Conservation (phyloP, 2,329 filamentous ascomycete species). For the Aspergillus brasiliensis region DNA sequence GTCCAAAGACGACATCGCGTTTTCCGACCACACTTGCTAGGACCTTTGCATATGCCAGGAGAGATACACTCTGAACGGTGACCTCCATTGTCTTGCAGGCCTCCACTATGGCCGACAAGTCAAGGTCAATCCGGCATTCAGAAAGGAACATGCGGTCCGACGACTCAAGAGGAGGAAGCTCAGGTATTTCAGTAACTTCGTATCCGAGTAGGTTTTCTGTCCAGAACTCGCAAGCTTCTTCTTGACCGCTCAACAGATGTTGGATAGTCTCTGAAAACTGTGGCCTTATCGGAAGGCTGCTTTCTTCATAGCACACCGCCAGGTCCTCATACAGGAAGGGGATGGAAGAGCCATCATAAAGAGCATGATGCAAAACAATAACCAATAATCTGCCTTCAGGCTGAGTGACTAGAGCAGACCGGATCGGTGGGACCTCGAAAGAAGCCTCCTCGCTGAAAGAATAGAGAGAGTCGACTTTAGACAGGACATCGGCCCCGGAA, state of each 20-base stretch:
- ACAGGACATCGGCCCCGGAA: conserved; percentile 16
- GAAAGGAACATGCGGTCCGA: conserved; percentile 22
- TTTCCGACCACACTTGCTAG: conserved; percentile 32
- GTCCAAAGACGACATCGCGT: conserved; percentile 47
- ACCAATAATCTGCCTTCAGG: conserved; percentile 44
- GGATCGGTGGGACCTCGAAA: conserved; percentile 35
- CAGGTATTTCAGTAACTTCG: conserved; percentile 23
- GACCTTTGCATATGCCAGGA: conserved; percentile 34
- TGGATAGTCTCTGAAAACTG: conserved; percentile 55
- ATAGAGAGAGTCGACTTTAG: conserved; percentile 15
- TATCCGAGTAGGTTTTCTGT: conserved; percentile 24
- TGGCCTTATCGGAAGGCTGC: conserved; percentile 14
- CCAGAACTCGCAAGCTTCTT: conserved; percentile 44
- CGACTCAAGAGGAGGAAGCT: conserved; percentile 12
- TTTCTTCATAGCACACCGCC: conserved; percentile 59
- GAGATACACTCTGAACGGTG: conserved; percentile 32
- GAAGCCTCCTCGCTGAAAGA: conserved; percentile 21
- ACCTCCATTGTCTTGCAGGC: conserved; percentile 31
- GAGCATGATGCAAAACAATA: conserved; percentile 75
- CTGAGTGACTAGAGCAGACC: conserved; percentile 34
- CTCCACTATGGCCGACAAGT: conserved; percentile 18
- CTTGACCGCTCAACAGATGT: conserved; percentile 50
- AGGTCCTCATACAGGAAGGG: conserved; percentile 72
- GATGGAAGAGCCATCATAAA: conserved; percentile 85
- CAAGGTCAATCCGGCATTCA: conserved; percentile 21